These are phyloP conservation scores for Danielia reshetovae DNA, from an alignment of 805 yeast species.

Conservation along the genomic window DNA sequence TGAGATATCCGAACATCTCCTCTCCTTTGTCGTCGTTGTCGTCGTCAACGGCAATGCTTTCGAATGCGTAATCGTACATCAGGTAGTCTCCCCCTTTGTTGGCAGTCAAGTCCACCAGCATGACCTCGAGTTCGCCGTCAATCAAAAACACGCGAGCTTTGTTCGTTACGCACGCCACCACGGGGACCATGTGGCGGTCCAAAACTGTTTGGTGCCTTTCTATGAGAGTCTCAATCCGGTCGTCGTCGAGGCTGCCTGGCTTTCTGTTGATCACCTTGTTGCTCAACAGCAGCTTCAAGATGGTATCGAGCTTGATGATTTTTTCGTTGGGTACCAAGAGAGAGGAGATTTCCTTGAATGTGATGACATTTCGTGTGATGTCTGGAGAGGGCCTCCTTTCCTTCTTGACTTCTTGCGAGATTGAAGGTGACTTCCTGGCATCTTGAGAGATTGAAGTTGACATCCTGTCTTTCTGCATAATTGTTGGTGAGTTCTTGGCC, in stretches of 20 bases:
- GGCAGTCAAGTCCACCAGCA: constrained; percentile 40
- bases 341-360: constrained; percentile 31
- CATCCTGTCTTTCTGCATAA: too few relatives aligned
- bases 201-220: constrained; percentile 18
- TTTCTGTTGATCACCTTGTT: constrained; percentile 20
- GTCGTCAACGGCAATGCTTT: constrained; percentile 19
- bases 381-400: too few relatives aligned
- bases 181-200: constrained; percentile 22
- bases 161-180: constrained; percentile 37
- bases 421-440: too few relatives aligned
- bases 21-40: constrained; percentile 28
- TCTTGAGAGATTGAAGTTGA: too few relatives aligned
- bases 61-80: constrained; percentile 79
- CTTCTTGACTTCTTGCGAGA: too few relatives aligned
- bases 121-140: constrained; percentile 23
- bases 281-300: constrained; percentile 34
- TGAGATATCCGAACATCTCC: constrained; percentile 55
- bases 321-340: constrained; percentile 33
- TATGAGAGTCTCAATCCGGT: constrained; percentile 30
- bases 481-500: too few relatives aligned
- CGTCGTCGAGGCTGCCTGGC: constrained; percentile 21
- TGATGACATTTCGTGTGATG: constrained; percentile 22
- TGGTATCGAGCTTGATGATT: constrained; percentile 37
- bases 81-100: constrained; percentile 44
- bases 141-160: constrained; percentile 39